Percentiles rank a stretch among this genome's conserved stretches.
Conservation (phyloP, 768 basidiomycete species). For the Serpula lacrymans region DNA sequence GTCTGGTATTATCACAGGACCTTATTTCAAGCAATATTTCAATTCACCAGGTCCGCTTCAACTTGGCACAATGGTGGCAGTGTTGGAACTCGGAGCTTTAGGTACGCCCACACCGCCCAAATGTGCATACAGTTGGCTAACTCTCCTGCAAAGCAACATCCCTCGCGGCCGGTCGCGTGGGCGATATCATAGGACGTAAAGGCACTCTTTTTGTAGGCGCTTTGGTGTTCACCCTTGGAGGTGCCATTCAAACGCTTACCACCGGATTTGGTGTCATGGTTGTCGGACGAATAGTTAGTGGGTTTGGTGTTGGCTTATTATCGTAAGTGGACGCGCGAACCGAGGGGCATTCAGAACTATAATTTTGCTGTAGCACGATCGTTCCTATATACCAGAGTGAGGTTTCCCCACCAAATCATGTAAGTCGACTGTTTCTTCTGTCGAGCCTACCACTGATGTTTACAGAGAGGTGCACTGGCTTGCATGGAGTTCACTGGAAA, state of each 20-base stretch:
- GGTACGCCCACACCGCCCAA: constrained; percentile 41
- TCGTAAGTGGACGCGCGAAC: constrained; percentile 51
- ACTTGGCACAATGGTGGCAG: constrained; percentile 94
- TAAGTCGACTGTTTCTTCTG: constrained; percentile 28
- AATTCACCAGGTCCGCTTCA: constrained; percentile 68
- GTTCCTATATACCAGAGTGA: constrained; percentile 95
- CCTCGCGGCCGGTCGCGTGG: constrained; percentile 82
- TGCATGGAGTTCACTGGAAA: constrained; percentile 97
- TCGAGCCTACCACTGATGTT: constrained; percentile 2
- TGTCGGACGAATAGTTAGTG: constrained; percentile 76
- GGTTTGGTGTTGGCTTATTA: constrained; percentile 87
- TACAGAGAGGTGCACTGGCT: constrained; percentile 82
- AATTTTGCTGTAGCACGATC: constrained; percentile 59
- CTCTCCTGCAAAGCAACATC: constrained; percentile 64
- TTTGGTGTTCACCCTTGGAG: constrained; percentile 80
- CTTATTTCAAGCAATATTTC: constrained; percentile 81
- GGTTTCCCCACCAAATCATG: constrained; percentile 90
- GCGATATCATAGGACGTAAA: constrained; percentile 81
- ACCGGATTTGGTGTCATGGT: constrained; percentile 79
- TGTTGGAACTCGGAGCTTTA: constrained; percentile 89
- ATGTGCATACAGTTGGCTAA: neutral
- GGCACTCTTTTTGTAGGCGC: constrained; percentile 85
- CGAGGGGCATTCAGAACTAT: constrained; percentile 3
- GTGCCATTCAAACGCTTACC: constrained; percentile 81
- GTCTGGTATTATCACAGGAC: constrained; percentile 89